phyloP scores from a whole-genome alignment of 1,284 basidiomycete genomes.

The Leccinum pachyderme region DNA sequence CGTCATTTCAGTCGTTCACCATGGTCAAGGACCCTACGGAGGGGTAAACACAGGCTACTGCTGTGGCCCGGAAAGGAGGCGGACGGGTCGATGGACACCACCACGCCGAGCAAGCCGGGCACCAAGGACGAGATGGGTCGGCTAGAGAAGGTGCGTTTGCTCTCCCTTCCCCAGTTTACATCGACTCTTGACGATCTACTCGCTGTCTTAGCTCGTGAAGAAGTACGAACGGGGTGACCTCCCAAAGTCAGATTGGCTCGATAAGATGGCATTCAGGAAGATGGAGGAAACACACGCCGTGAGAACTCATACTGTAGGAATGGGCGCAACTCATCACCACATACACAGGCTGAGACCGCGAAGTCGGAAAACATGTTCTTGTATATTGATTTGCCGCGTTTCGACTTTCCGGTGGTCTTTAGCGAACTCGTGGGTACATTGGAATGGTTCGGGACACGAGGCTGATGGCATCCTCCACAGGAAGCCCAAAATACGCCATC shows the following conservation, averaged over 20 bases:
- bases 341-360: constrained; percentile 71
- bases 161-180: background rate
- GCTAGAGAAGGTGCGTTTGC: constrained; percentile 77
- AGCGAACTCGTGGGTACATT: constrained; percentile 69
- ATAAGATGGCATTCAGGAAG: constrained; percentile 88
- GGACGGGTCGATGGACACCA: constrained; percentile 78
- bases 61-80: constrained; percentile 84
- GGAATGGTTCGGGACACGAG: background rate
- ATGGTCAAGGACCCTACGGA: constrained; percentile 74
- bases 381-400: constrained; percentile 95
- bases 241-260: constrained; percentile 94
- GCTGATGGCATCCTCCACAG: constrained; percentile 21
- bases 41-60: constrained; percentile 87
- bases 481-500: constrained; percentile 38
- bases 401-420: constrained; percentile 97
- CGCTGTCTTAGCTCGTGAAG: constrained; percentile 76
- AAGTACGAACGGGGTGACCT: constrained; percentile 94
- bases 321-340: background rate
- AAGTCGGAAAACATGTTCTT: constrained; percentile 90
- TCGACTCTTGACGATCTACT: background rate
- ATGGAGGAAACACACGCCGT: constrained; percentile 93
- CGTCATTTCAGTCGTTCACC: constrained; percentile 5
- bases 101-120: constrained; percentile 84
- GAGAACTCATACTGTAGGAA: constrained; percentile 27
- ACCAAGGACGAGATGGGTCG: constrained; percentile 90